Evolutionary conservation across 164 flowering plant species (phyloP).

Genomic region (Liquidambar formosana): DNA sequence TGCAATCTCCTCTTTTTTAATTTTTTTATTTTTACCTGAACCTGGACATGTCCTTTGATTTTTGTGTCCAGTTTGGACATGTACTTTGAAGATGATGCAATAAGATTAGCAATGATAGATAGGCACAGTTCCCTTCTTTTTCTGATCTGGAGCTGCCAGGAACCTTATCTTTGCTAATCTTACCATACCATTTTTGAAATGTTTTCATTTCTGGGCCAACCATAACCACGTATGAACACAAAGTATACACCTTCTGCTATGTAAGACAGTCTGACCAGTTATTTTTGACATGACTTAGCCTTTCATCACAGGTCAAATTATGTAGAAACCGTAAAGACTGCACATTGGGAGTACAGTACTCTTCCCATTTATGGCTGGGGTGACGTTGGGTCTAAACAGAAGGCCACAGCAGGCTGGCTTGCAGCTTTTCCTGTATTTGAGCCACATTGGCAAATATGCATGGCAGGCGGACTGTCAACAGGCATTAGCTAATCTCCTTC

Average conservation of each 20-base stretch:
- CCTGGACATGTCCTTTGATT: no score
- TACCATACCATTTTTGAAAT: no score
- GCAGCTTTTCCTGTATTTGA: constrained; percentile 98
- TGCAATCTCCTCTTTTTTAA: no score
- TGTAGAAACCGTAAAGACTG: constrained; percentile 68
- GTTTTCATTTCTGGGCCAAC: no score
- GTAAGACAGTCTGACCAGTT: neutral
- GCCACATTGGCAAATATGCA: constrained; percentile 99
- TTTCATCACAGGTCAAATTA: constrained; percentile 48
- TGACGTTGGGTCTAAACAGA: constrained; percentile 71
- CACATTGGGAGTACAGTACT: constrained; percentile 92
- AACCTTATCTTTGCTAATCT: no score
- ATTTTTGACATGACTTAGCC: constrained; percentile 10
- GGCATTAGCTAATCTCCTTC: constrained; percentile 35
- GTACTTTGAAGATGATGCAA: no score
- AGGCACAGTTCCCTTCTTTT: no score
- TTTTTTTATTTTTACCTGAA: no score
- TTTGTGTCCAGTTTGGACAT: no score
- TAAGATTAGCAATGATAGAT: no score
- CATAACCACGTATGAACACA: neutral
- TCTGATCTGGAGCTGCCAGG: no score
- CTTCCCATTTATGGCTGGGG: constrained; percentile 98
- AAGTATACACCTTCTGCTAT: neutral
- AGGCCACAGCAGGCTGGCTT: constrained; percentile 97
- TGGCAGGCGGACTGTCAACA: constrained; percentile 97